phyloP scores from a whole-genome alignment of 345 rosid genomes.

The Excoecaria agallocha region DNA sequence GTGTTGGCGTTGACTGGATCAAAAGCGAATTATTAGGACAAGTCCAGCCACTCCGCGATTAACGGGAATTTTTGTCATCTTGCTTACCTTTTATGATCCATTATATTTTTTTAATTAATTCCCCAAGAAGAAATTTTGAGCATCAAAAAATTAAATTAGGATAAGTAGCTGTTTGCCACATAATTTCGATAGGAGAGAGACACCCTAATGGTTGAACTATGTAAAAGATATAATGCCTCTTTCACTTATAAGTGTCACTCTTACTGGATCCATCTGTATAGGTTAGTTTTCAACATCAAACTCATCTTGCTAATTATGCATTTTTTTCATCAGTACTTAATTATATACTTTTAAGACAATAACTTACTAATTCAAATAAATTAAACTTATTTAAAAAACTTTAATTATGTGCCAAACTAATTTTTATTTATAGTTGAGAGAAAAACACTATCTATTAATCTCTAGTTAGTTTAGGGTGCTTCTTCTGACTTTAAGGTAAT shows the following conservation, averaged over 20 bases:
- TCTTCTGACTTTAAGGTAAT: no score
- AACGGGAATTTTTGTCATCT: constrained; percentile 5
- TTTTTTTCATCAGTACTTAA: no score
- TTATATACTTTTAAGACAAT: no score
- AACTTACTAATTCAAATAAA: no score
- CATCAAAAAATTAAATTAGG: not conserved
- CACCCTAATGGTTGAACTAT: not conserved
- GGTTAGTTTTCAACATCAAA: no score
- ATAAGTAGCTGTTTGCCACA: not conserved
- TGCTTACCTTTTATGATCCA: not conserved
- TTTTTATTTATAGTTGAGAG: no score
- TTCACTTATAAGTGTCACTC: not conserved
- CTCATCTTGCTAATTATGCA: no score
- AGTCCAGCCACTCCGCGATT: constrained; percentile 21
- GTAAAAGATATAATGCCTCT: not conserved
- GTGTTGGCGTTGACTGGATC: not conserved
- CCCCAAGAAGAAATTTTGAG: not conserved
- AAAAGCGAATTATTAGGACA: not conserved
- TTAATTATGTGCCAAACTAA: no score
- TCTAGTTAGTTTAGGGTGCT: no score
- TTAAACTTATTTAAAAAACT: no score
- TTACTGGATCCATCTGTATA: no score
- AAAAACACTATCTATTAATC: no score
- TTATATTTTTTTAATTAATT: not conserved
- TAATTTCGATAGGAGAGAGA: not conserved